phyloP scores from a whole-genome alignment of 352 stramenopile species.

The Saprolegnia parasitica region DNA sequence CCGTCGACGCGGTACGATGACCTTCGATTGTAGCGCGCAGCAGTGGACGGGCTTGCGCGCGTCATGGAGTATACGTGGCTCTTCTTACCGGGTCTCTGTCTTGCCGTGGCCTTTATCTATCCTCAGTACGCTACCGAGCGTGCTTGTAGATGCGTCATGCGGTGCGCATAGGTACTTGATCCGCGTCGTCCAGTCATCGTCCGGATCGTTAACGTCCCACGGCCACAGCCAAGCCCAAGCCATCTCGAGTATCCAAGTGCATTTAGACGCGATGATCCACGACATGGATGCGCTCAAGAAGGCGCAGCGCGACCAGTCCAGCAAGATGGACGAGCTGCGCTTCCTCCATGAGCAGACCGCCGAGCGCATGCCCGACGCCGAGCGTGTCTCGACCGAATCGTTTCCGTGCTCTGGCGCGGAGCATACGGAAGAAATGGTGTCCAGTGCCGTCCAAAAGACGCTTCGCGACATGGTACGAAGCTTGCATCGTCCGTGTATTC shows the following conservation, averaged over 20 bases:
- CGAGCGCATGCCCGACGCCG: neutral
- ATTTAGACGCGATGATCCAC: slow-evolving; percentile 29
- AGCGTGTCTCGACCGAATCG: neutral
- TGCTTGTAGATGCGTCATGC: neutral
- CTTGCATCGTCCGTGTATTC: no score
- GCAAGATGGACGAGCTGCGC: slow-evolving; percentile 17
- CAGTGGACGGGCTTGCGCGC: neutral
- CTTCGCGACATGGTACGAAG: slow-evolving; percentile 8
- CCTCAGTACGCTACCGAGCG: slow-evolving; percentile 9
- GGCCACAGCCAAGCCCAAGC: slow-evolving; percentile 3
- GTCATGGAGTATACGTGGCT: slow-evolving; percentile 20
- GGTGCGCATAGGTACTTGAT: slow-evolving; percentile 22
- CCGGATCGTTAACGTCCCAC: slow-evolving; percentile 13
- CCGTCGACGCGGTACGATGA: neutral
- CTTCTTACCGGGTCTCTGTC: slow-evolving; percentile 19
- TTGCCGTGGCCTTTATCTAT: slow-evolving; percentile 16
- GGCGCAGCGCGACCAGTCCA: slow-evolving; percentile 10
- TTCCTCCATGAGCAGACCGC: slow-evolving; percentile 19
- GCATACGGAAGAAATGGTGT: slow-evolving; percentile 21
- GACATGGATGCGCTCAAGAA: slow-evolving; percentile 27
- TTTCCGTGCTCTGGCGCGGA: neutral
- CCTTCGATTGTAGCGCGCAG: no score
- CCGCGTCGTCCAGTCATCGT: slow-evolving; percentile 13
- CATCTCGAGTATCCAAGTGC: slow-evolving; percentile 25
- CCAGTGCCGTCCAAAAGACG: slow-evolving; percentile 18